A percentile compares a stretch with the other conserved stretches of the same genome.
Conservation (phyloP, 1,139 yeast species). For the Entelexis paramagnoliae region DNA sequence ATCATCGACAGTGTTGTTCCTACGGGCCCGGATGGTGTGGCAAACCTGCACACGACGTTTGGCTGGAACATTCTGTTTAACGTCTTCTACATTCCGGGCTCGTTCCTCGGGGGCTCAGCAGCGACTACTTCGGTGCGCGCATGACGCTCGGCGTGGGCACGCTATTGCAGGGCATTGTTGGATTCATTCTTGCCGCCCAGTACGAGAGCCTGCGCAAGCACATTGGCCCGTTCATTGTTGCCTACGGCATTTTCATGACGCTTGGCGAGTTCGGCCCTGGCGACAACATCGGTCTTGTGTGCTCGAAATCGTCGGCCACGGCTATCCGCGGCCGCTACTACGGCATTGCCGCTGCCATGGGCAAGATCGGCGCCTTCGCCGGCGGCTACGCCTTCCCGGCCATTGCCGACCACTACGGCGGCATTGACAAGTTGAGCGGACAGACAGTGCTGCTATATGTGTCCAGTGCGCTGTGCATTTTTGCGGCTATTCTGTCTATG, state of each 20-base stretch:
- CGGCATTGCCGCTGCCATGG: constrained; percentile 83
- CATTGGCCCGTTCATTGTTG: constrained; percentile 70
- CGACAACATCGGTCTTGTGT: constrained; percentile 77
- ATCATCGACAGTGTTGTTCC: constrained; percentile 44
- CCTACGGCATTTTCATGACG: constrained; percentile 75
- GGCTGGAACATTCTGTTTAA: constrained; percentile 92
- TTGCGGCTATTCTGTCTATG: constrained; percentile 58
- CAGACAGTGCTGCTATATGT: constrained; percentile 73
- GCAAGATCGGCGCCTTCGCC: constrained; percentile 85
- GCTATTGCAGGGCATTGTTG: constrained; percentile 60
- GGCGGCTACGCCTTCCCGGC: constrained; percentile 84
- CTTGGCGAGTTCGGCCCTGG: constrained; percentile 95
- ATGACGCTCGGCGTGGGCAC: constrained; percentile 63
- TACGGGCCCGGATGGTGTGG: constrained; percentile 28
- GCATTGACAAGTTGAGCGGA: constrained; percentile 38
- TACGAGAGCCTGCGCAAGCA: constrained; percentile 47
- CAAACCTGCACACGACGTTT: constrained; percentile 52
- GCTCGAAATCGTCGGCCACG: constrained; percentile 78
- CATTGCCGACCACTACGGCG: constrained; percentile 48
- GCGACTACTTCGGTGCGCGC: constrained; percentile 89
- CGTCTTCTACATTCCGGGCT: constrained; percentile 81
- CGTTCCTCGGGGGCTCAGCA: constrained; percentile 69
- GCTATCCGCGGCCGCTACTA: constrained; percentile 85
- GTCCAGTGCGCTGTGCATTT: constrained; percentile 62
- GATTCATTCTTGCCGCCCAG: constrained; percentile 75